Evolutionary conservation across 73 alveolate species (phyloP), one percentile per base, ranked within the genome.

Genomic region (Blepharisma japonicum): DNA sequence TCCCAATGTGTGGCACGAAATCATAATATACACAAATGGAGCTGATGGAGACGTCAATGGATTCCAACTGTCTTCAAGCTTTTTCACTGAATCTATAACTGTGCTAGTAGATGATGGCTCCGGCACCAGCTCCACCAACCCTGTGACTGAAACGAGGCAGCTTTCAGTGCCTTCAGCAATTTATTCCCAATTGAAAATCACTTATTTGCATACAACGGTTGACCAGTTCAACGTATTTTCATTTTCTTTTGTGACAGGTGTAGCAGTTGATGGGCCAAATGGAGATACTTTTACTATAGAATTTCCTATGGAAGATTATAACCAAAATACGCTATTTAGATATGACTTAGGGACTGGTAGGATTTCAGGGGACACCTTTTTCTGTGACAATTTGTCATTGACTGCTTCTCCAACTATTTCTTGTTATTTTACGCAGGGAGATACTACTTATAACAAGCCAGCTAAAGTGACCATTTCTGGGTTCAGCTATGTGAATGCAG

Each of bases 271-370:
- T 25, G 74, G 74, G 49, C 11, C 49, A 14, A 61, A n/a, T 25
- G 42, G 42, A 32, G 74, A 61, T 61, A 61, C 39, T 2, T 14
- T 61, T 14, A 39, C 23, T 39, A 2, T 61, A 14, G 74, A 61
- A 5, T 61, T 61, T 4, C 74, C 74, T 2, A 8, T 61, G 23
- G 23, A 61, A 61, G 74, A 61, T 25, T 61, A 61, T 25, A 61
- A 61, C 47, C 47, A 39, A 18, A 61, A 61, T 25, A 25, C 11
- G 47, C 47, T 61, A 14, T 61, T 61, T 39, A 39, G 18, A 8
- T 61, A 61, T 61, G 74, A 61, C 74, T 39, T 61, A 25, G 74
- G 74, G 14, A 18, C 74, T 14, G 74, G 74, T 1, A 61, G 23
- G 23, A 39, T 39, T 25, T 20, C 50, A 20, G 74, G 74, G 23